Base-by-base conservation (phyloP, 177 flowering plant species). In the Tripterygium wilfordii region DNA sequence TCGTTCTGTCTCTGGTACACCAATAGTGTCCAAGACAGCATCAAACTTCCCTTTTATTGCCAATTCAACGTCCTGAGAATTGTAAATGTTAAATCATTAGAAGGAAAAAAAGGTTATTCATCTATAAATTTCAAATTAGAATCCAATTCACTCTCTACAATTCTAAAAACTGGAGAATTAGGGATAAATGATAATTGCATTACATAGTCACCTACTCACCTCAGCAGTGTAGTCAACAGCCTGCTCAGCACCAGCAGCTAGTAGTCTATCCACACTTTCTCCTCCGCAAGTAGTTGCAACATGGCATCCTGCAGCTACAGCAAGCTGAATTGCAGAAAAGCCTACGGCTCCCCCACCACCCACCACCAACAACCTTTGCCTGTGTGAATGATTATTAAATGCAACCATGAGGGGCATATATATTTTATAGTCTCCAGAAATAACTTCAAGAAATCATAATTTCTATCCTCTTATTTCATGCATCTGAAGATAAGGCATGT, bases 341-440 rank as follows among this genome's bases (percentile, higher is more conserved):
- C 97, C 99, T 42, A 92, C 99, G 31, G 97, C 95, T 62, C 99
- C 99, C 45, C 98, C 96, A 32, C 96, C 99, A 31, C 99, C 99
- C 13, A 92, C 27, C 18, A 92, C 82, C 56, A 92, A 67, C 18
- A 92, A 50, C 58, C 80, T 82, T 62, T 89, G 94, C 42, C 97
- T 92, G 67, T 17, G 5, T 26, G 57, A 20, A 42, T 27, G 9
- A 42, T 8, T 35, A 2, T 26, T 17, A 29, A 22, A 35, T 43
- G 9, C 16, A 49, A 27, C 0, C 3, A 54, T 36, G 2, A 30
- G 18, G 1, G 5, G 3, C 8, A 24, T 10, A 38, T 9, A 29
- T 8, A 9, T 35, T 36, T 40, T 15, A 17, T 5, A 36, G 22
- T n/a, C n/a, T n/a, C 33, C 33, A 30, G 12, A 12, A 30, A 30